Evolutionary conservation across 2,329 filamentous ascomycete genomes (phyloP), one percentile per base, ranked within the genome.

Genomic region (Fusarium fujikuroi): DNA sequence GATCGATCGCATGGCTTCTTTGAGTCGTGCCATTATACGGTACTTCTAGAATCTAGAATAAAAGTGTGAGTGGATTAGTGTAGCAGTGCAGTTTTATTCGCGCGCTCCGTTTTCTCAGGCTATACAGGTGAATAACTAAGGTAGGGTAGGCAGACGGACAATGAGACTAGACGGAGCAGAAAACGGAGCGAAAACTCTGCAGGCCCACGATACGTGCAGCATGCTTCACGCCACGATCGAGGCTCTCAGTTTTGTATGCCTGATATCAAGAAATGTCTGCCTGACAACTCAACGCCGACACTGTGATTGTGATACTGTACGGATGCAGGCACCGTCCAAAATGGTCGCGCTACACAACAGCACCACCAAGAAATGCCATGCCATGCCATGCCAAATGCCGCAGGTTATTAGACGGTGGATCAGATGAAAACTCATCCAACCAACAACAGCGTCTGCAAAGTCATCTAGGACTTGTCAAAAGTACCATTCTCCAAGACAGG

Each of bases 151-250:
- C 3, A 37, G 36, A 36, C 34, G 16, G 32, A 46, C 12, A 1
- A 32, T 43, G 44, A 46, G 40, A 60, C 65, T 61, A 34, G 50
- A 64, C 65, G 69, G 53, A 49, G 40, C 30, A 60, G 60, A 68
- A 71, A 61, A 70, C 58, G 70, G 67, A 71, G 44, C 44, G 64
- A 76, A 76, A 76, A 76, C 72, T 76, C 74, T 76, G 75, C 69
- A 59, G 60, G 46, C 60, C 56, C 52, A 53, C 66, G 58, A 67
- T 59, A 44, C 43, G 25, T 63, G 64, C 64, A 69, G 49, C 43
- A 68, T 56, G 47, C 34, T 68, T 69, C 69, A 42, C 66, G 70
- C 70, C 70, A 67, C 70, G 30, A 63, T 63, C 49, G 25, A 63
- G 44, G 21, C 30, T 40, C 57, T 39, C 39, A 21, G 23, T 37